These are phyloP conservation scores for Luffa acutangula DNA, from an alignment of 306 rosid genomes.

Conservation along the genomic window DNA sequence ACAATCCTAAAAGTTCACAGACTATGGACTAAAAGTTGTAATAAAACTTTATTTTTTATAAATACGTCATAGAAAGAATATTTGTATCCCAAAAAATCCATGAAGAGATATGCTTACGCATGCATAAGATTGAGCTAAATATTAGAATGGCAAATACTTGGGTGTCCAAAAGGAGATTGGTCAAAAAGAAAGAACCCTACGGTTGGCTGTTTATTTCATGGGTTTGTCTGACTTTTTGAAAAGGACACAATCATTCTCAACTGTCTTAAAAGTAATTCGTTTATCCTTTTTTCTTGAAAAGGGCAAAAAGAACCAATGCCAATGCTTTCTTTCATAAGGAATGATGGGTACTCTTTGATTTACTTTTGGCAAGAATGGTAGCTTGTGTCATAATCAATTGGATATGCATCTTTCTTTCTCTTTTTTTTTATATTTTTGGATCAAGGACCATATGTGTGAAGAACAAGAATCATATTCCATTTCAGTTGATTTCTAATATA, in stretches of 20 bases:
- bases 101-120: background rate
- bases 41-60: too few species aligned
- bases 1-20: too few species aligned
- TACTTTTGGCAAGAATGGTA: background rate
- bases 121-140: background rate
- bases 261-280: constrained; percentile 8
- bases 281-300: background rate
- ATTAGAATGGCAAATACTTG: background rate
- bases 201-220: background rate
- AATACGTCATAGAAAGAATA: too few species aligned
- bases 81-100: background rate
- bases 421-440: background rate
- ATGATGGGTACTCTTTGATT: constrained; percentile 1
- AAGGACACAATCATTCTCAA: constrained; percentile 8
- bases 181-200: background rate
- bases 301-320: background rate
- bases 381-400: background rate
- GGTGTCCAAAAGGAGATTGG: background rate
- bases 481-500: too few species aligned
- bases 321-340: background rate
- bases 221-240: background rate
- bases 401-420: background rate
- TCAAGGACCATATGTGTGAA: background rate
- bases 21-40: too few species aligned
- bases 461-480: too few species aligned